Evolutionary conservation across 1,284 basidiomycete species (phyloP), one percentile per base, ranked within the genome.

Genomic region (Puccinia coronata): DNA sequence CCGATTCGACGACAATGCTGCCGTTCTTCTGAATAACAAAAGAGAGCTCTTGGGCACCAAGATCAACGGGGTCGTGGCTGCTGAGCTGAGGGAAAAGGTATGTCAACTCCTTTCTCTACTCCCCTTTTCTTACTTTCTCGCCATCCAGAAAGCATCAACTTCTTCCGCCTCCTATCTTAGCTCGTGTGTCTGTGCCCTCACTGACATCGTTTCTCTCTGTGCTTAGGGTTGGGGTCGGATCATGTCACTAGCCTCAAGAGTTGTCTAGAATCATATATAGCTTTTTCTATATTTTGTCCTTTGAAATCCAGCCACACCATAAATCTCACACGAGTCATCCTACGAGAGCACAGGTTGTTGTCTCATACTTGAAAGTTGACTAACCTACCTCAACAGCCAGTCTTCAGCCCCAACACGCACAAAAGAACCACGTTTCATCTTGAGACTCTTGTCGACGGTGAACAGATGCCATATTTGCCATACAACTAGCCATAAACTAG

Each of bases 1-100:
- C 84, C 90, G 94, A 72, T 99, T 99, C 87, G 97, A 99, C 87
- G 97, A 99, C 89, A 98, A 98, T 85, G 97, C 97, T 0, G 96
- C 92, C 47, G 95, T 99, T 0, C 88, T 99, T 41, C 87, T 99
- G 82, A 99, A 99, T 87, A 94, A 94, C 88, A 98, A 98, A 88
- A 91, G 92, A 84, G 96, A 99, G 87, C 95, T 98, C 91, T 86
- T 98, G 82, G 96, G 95, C 9, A 97, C 96, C 82, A 91, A 96
- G 84, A 94, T 99, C 83, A 93, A 92, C 84, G 95, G 96, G 0
- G 92, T 96, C 55, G 96, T 98, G 25, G 95, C 93, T 82, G 92
- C 92, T 4, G 96, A 98, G 85, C 87, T 98, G 85, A 89, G 95
- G 83, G 90, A 92, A 87, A 94, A 92, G 86, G 65, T 72, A 51